phyloP scores from a whole-genome alignment of 345 rosid genomes.

The Euphorbia lathyris region DNA sequence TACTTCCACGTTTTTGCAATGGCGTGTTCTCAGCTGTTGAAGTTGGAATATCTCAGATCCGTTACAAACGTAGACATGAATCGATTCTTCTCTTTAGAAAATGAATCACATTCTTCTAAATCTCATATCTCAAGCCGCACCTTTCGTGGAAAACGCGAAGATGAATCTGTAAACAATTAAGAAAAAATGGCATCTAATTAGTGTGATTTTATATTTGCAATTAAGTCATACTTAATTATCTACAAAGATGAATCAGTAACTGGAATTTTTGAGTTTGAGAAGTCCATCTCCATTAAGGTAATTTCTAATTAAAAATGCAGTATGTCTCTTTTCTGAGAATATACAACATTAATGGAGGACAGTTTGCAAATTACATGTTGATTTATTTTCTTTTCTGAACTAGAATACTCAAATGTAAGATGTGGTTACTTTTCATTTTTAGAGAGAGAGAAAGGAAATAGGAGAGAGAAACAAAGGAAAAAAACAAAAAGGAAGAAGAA shows the following conservation, averaged over 20 bases:
- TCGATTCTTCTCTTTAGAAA: too few species aligned
- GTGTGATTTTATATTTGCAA: neutral
- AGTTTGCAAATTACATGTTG: neutral
- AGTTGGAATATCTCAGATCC: too few species aligned
- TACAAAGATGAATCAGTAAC: neutral
- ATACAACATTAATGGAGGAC: neutral
- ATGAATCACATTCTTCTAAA: too few species aligned
- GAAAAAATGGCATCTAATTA: neutral
- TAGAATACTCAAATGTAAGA: neutral
- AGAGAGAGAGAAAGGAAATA: too few species aligned
- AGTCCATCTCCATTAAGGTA: neutral
- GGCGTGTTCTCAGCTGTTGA: too few species aligned
- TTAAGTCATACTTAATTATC: neutral
- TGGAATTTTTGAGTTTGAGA: neutral
- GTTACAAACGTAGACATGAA: too few species aligned
- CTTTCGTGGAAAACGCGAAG: conserved; percentile 18
- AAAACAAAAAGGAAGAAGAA: too few species aligned
- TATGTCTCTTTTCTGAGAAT: neutral
- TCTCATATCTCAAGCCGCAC: conserved; percentile 37
- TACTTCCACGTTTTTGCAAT: too few species aligned
- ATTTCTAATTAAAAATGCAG: neutral
- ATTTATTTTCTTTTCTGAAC: neutral
- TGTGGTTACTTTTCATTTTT: too few species aligned
- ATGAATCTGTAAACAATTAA: neutral
- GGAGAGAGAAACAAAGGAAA: too few species aligned